Evolutionary conservation across 805 yeast species (phyloP).

Genomic region (Ogataea naganishii): DNA sequence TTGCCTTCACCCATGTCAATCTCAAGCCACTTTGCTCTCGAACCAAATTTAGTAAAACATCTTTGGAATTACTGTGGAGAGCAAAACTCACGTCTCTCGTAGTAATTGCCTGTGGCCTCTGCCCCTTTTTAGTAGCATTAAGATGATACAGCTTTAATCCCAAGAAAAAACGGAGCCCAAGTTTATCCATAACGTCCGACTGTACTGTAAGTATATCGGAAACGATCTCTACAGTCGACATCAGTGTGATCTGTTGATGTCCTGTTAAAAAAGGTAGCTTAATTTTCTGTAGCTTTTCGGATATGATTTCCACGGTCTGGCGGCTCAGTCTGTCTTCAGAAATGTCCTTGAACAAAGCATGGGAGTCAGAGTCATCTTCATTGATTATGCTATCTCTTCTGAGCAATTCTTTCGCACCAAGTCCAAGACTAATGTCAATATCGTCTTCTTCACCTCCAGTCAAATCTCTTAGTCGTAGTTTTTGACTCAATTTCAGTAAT

Average conservation of each 20-base stretch:
- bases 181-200: conserved; percentile 40
- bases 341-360: conserved; percentile 6
- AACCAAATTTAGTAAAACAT: conserved; percentile 45
- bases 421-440: conserved; percentile 18
- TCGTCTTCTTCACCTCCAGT: conserved; percentile 8
- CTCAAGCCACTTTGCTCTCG: conserved; percentile 31
- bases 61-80: conserved; percentile 70
- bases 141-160: conserved; percentile 61
- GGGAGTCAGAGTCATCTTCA: background rate
- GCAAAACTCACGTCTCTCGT: conserved; percentile 90
- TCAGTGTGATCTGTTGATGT: conserved; percentile 82
- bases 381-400: conserved; percentile 2
- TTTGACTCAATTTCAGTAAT: conserved; percentile 41
- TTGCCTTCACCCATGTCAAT: conserved; percentile 53
- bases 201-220: conserved; percentile 40
- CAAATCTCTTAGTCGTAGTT: conserved; percentile 46
- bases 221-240: conserved; percentile 59
- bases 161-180: conserved; percentile 63
- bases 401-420: conserved; percentile 8
- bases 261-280: conserved; percentile 77
- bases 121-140: conserved; percentile 22
- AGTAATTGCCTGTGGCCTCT: conserved; percentile 30
- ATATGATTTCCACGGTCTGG: conserved; percentile 35
- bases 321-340: conserved; percentile 14
- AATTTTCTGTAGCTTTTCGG: conserved; percentile 51